Evolutionary conservation across 805 yeast genomes (phyloP).

Genomic region (Deakozyma indianensis): DNA sequence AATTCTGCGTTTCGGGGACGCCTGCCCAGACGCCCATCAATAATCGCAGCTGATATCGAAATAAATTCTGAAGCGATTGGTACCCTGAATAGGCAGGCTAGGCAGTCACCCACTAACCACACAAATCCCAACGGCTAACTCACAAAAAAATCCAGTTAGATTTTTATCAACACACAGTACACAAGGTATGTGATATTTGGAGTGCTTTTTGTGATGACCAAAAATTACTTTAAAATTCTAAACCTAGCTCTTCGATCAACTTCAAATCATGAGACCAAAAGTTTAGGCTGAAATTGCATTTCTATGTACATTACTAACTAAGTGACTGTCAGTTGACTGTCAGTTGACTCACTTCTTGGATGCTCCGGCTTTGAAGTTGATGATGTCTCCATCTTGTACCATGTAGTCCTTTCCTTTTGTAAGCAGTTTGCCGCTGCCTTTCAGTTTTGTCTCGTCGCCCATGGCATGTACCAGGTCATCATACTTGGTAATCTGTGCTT

Average conservation of each 20-base stretch:
- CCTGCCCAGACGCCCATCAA: too few species aligned
- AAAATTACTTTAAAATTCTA: constrained; percentile 12
- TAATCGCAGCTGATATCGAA: too few species aligned
- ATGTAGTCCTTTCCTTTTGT: constrained; percentile 66
- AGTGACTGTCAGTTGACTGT: background rate
- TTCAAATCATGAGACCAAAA: background rate
- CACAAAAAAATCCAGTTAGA: too few species aligned
- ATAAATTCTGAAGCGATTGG: too few species aligned
- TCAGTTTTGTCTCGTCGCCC: constrained; percentile 39
- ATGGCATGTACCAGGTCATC: constrained; percentile 36
- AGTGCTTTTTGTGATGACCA: background rate
- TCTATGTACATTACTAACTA: background rate
- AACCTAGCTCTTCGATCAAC: constrained; percentile 25
- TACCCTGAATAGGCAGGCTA: too few species aligned
- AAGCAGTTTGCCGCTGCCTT: constrained; percentile 42
- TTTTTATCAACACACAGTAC: too few species aligned
- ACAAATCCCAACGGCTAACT: too few species aligned
- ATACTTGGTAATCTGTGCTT: constrained; percentile 60
- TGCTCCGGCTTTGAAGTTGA: constrained; percentile 41
- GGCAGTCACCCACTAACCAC: too few species aligned
- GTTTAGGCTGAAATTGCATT: background rate
- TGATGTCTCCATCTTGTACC: constrained; percentile 75
- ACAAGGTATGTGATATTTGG: too few species aligned
- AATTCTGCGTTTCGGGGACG: too few species aligned
- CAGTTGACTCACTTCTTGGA: constrained; percentile 4